phyloP scores from a whole-genome alignment of 495 filamentous ascomycete genomes.

The Tuber umbilicatum region DNA sequence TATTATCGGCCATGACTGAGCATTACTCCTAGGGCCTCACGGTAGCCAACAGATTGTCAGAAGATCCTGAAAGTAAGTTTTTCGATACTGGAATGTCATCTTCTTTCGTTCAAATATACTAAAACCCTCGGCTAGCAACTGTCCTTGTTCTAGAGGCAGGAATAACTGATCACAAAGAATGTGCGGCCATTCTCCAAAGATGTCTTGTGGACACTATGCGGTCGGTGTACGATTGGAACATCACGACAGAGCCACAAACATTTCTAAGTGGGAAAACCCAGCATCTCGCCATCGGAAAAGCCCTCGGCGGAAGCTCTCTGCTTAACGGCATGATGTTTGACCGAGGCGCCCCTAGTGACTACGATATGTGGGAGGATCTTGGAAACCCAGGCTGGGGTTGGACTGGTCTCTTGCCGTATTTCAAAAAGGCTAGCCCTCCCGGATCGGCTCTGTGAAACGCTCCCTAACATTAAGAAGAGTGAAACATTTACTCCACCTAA shows the following conservation, averaged over 20 bases:
- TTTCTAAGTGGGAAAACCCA: conserved; percentile 19
- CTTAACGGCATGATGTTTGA: conserved; percentile 41
- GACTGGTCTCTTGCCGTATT: conserved; percentile 43
- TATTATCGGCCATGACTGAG: neutral
- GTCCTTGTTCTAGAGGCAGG: conserved; percentile 39
- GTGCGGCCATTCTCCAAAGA: conserved; percentile 30
- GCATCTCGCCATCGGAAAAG: conserved; percentile 41
- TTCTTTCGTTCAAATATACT: conserved; percentile 11
- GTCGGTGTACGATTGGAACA: conserved; percentile 37
- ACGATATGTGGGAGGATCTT: conserved; percentile 44
- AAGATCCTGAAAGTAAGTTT: conserved; percentile 37
- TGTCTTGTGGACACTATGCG: conserved; percentile 28
- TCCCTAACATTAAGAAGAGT: conserved; percentile 14
- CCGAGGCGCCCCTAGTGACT: conserved; percentile 40
- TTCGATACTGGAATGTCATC: conserved; percentile 23
- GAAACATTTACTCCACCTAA: conserved; percentile 41
- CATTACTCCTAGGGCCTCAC: conserved; percentile 45
- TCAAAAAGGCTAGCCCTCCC: conserved; percentile 41
- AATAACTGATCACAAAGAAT: conserved; percentile 30
- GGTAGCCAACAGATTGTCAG: conserved; percentile 47
- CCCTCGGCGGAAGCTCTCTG: conserved; percentile 34
- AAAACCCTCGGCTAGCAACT: conserved; percentile 15
- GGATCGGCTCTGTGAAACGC: neutral
- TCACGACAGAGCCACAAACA: conserved; percentile 35
- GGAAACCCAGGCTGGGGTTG: conserved; percentile 46